Evolutionary conservation across 1,284 basidiomycete genomes (phyloP).

Genomic region (Cutaneotrichosporon cutaneum): DNA sequence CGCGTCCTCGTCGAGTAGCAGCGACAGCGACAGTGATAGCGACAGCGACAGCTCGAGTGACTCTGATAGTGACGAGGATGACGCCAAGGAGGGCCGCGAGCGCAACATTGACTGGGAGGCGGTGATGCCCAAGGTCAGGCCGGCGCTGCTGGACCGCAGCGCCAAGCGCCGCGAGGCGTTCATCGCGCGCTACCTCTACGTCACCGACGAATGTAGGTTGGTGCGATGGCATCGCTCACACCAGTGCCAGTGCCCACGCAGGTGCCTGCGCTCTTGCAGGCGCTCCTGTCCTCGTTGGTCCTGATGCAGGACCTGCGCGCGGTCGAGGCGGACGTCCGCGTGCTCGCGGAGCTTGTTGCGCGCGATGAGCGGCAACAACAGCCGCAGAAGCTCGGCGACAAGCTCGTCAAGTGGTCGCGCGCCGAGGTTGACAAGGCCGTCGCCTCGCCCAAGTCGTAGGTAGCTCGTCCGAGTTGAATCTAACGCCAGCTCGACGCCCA

Average conservation of each 20-base stretch:
- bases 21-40: slow-evolving; percentile 3
- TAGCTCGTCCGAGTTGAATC: not conserved
- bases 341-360: slow-evolving; percentile 36
- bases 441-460: slow-evolving; percentile 18
- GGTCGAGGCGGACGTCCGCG: slow-evolving; percentile 33
- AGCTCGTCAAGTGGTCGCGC: slow-evolving; percentile 46
- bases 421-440: slow-evolving; percentile 43
- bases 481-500: slow-evolving; percentile 29
- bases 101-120: slow-evolving; percentile 41
- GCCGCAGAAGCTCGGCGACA: slow-evolving; percentile 43
- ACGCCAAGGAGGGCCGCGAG: slow-evolving; percentile 32
- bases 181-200: slow-evolving; percentile 37
- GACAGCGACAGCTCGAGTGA: slow-evolving; percentile 19
- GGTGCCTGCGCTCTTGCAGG: slow-evolving; percentile 14
- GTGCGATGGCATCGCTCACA: not conserved
- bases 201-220: slow-evolving; percentile 36
- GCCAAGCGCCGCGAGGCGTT: slow-evolving; percentile 42
- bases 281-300: slow-evolving; percentile 30
- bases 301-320: slow-evolving; percentile 31
- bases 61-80: slow-evolving; percentile 26
- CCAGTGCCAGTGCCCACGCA: slow-evolving; percentile 16
- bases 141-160: slow-evolving; percentile 36
- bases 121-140: slow-evolving; percentile 33
- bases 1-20: slow-evolving; percentile 4
- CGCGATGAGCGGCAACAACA: slow-evolving; percentile 39